Conservation (phyloP, 257 asterid genomes). For the Nicotiana tomentosiformis region DNA sequence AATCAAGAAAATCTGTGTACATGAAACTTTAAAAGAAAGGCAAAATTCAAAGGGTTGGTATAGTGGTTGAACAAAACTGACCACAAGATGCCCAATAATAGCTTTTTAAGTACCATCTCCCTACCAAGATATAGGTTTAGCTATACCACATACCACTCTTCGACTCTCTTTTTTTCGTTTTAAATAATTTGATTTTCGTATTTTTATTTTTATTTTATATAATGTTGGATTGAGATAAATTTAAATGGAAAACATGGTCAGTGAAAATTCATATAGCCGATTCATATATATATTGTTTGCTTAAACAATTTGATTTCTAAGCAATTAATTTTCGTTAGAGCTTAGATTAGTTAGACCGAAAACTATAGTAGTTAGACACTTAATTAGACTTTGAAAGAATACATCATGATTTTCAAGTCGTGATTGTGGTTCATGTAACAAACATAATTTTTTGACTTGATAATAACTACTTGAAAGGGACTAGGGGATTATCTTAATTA, state of each 20-base stretch:
- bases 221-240: too few species aligned
- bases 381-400: neutral
- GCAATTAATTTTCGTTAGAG: neutral
- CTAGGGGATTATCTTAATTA: neutral
- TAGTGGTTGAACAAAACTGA: neutral
- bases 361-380: neutral
- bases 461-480: neutral
- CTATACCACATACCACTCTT: neutral
- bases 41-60: neutral
- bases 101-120: neutral
- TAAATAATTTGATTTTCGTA: neutral
- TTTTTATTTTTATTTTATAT: too few species aligned
- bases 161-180: neutral
- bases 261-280: too few species aligned
- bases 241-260: too few species aligned
- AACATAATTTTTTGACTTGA: neutral
- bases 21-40: neutral
- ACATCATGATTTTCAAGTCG: neutral
- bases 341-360: conserved; percentile 3
- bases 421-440: neutral
- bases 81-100: neutral
- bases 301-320: neutral
- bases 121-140: neutral
- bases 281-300: too few species aligned
- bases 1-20: neutral